Percentiles rank a stretch among this genome's conserved stretches.
Conservation (phyloP, 202 grass and related monocot species). For the Carex sylvatica region DNA sequence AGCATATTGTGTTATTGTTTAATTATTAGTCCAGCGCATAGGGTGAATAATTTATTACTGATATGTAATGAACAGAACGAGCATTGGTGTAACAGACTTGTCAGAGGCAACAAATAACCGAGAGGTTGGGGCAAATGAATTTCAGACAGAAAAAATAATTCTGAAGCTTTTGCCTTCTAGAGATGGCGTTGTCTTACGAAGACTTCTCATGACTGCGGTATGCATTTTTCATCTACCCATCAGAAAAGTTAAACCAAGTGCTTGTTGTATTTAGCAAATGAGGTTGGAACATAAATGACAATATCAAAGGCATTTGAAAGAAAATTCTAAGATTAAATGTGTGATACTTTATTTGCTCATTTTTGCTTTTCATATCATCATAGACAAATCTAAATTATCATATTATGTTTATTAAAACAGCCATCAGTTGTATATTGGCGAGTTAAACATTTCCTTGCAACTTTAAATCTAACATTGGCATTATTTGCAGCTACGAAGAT, state of each 20-base stretch:
- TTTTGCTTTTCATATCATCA: background rate
- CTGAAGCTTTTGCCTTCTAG: constrained; percentile 65
- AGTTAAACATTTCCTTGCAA: constrained; percentile 5
- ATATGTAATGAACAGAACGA: constrained; percentile 29
- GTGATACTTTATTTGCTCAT: background rate
- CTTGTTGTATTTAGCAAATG: background rate
- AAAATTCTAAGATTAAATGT: background rate
- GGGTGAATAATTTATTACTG: constrained; percentile 12
- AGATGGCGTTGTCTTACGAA: constrained; percentile 65
- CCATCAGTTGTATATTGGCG: background rate
- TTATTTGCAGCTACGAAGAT: background rate
- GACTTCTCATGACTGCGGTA: constrained; percentile 86
- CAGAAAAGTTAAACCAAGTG: background rate
- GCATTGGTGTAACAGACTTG: constrained; percentile 25
- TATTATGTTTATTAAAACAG: background rate
- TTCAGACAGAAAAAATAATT: constrained; percentile 52
- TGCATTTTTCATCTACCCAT: background rate
- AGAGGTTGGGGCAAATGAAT: constrained; percentile 33
- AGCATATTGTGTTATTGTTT: constrained; percentile 25
- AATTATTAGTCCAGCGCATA: background rate
- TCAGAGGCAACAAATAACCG: constrained; percentile 31
- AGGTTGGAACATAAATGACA: background rate
- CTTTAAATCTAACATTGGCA: background rate
- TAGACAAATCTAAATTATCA: background rate
- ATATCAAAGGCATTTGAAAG: constrained; percentile 2